Conservation (phyloP, 169 alveolate genomes). For the Eimeria necatrix region DNA sequence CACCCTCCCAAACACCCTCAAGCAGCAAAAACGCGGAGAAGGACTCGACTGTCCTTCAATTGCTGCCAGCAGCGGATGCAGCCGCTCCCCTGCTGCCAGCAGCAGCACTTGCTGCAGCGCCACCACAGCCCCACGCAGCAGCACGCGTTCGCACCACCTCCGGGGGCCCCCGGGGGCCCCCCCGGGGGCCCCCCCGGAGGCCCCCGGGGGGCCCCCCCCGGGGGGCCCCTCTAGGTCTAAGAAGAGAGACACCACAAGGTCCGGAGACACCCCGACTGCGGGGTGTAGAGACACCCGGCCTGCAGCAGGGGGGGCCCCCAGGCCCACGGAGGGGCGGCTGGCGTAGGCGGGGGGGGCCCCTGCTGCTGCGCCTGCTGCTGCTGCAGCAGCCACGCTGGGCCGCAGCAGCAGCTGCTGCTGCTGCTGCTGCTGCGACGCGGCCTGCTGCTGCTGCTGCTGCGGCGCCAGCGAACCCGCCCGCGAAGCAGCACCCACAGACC, state of each 20-base stretch:
- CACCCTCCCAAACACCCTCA: constrained; percentile 4
- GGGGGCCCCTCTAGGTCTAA: background rate
- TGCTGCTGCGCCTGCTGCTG: constrained; percentile 53
- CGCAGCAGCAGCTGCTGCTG: background rate
- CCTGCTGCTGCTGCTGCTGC: background rate
- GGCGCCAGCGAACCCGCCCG: background rate
- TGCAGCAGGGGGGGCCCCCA: constrained; percentile 33
- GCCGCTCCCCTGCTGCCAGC: constrained; percentile 56
- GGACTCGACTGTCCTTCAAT: background rate
- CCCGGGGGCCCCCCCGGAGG: background rate
- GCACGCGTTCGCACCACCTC: constrained; percentile 14
- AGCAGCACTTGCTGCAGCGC: constrained; percentile 54
- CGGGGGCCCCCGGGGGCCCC: constrained; percentile 12
- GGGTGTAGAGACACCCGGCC: constrained; percentile 64
- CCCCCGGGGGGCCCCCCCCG: background rate
- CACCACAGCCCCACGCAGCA: constrained; percentile 28
- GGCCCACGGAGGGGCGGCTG: background rate
- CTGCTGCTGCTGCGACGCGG: constrained; percentile 28
- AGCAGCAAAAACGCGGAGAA: constrained; percentile 26
- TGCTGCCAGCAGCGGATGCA: background rate
- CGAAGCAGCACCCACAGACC: background rate
- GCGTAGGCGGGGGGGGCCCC: background rate
- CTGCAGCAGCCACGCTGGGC: background rate
- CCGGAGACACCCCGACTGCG: background rate
- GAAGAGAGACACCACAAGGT: background rate